phyloP scores from a whole-genome alignment of 1,139 yeast species.

The Sugiyamaella pinicola region DNA sequence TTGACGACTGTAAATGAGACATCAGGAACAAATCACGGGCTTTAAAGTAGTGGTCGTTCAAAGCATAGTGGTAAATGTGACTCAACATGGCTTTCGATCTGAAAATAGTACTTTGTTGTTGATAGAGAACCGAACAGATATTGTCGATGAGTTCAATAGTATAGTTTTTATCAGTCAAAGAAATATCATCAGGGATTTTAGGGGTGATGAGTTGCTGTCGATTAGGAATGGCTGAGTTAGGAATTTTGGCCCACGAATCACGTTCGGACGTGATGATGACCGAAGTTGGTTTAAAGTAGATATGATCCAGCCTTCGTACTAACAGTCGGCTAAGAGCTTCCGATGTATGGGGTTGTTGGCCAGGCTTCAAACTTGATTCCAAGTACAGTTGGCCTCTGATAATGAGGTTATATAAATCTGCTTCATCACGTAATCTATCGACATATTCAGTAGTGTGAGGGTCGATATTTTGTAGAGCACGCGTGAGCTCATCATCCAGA shows the following conservation, averaged over 20 bases:
- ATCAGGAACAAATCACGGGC: slow-evolving; percentile 87
- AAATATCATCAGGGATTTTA: slow-evolving; percentile 30
- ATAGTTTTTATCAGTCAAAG: slow-evolving; percentile 39
- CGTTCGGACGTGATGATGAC: slow-evolving; percentile 71
- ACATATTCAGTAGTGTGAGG: slow-evolving; percentile 95
- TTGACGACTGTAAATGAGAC: slow-evolving; percentile 80
- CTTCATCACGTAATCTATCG: slow-evolving; percentile 87
- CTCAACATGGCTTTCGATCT: slow-evolving; percentile 83
- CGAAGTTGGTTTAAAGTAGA: slow-evolving; percentile 86
- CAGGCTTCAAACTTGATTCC: slow-evolving; percentile 60
- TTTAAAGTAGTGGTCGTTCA: slow-evolving; percentile 75
- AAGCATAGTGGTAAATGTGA: slow-evolving; percentile 88
- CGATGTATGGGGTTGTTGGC: slow-evolving; percentile 43
- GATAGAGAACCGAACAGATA: slow-evolving; percentile 65
- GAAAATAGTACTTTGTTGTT: slow-evolving; percentile 66
- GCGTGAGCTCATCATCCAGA: slow-evolving; percentile 90
- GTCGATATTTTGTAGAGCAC: slow-evolving; percentile 84
- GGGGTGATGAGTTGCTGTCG: slow-evolving; percentile 40
- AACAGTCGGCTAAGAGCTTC: slow-evolving; percentile 65
- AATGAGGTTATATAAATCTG: slow-evolving; percentile 69
- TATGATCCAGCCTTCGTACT: slow-evolving; percentile 84
- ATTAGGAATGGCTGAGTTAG: slow-evolving; percentile 24
- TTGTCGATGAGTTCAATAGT: slow-evolving; percentile 62
- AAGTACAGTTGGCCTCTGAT: slow-evolving; percentile 84
- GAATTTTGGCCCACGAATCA: slow-evolving; percentile 65